Conservation (phyloP, 306 rosid genomes). For the Malus asiatica region DNA sequence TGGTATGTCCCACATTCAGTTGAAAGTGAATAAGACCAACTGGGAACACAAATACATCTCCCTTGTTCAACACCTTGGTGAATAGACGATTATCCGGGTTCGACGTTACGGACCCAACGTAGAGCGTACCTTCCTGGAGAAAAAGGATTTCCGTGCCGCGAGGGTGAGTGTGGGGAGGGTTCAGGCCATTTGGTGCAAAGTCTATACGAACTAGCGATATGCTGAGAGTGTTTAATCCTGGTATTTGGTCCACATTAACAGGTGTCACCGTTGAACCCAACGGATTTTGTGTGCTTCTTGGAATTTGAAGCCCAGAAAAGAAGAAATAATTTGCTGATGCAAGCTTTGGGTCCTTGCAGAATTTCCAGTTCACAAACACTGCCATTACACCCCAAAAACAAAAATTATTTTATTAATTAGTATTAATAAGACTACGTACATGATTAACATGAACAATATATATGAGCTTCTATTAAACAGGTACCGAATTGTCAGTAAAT, state of each 20-base stretch:
- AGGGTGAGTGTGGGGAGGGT: constrained; percentile 1
- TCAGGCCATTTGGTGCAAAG: not conserved
- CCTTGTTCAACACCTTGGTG: not conserved
- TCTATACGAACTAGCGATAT: not conserved
- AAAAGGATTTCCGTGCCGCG: not conserved
- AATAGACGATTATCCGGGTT: not conserved
- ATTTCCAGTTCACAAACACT: not conserved
- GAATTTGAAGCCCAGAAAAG: not conserved
- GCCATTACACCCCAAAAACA: not conserved
- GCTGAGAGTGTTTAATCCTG: not conserved
- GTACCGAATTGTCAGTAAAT: too few species aligned
- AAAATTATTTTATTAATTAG: not conserved
- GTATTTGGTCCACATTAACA: not conserved
- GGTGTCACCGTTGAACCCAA: not conserved
- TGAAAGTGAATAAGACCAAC: not conserved
- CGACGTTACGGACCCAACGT: not conserved
- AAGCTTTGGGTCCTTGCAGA: not conserved
- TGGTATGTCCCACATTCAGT: not conserved
- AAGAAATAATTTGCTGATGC: not conserved
- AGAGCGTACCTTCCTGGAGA: not conserved
- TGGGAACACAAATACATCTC: not conserved
- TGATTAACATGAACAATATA: not conserved
- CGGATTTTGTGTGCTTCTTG: not conserved
- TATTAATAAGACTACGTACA: not conserved
- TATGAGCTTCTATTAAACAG: not conserved